Conservation (phyloP, 78 protist genomes). For the Salpingoeca rosetta region DNA sequence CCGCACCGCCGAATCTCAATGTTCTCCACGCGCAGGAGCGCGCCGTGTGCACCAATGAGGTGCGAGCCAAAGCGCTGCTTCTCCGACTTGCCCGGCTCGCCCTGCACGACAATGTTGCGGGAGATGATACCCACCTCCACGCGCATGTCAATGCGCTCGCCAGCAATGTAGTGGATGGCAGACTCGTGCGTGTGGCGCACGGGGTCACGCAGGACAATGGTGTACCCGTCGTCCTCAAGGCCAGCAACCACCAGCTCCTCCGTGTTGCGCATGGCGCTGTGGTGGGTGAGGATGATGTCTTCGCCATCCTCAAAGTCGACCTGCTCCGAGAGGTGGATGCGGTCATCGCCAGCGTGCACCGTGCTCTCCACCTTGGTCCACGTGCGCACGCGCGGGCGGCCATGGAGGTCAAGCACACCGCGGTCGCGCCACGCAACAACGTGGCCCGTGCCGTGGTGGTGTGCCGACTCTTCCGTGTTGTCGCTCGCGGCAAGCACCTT, state of each 20-base stretch:
- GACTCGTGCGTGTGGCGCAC: conserved; percentile 27
- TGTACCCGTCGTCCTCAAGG: not conserved
- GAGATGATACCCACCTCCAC: conserved; percentile 42
- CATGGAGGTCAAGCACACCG: not conserved
- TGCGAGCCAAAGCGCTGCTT: conserved; percentile 40
- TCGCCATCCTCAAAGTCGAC: conserved; percentile 24
- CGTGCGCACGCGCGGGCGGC: not conserved
- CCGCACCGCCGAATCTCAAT: conserved; percentile 29
- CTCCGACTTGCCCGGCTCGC: not conserved
- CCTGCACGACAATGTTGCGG: conserved; percentile 40
- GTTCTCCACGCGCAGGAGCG: conserved; percentile 4
- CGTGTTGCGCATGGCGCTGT: conserved; percentile 22
- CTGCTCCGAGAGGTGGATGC: not conserved
- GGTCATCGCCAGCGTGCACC: conserved; percentile 12
- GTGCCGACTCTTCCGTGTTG: not conserved
- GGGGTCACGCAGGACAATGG: not conserved
- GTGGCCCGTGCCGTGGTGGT: not conserved
- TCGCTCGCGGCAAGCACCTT: not conserved
- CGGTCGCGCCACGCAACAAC: not conserved
- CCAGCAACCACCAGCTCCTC: conserved; percentile 6
- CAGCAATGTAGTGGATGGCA: not conserved
- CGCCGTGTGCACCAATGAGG: conserved; percentile 8
- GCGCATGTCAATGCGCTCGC: conserved; percentile 7
- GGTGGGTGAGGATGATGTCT: conserved; percentile 22
- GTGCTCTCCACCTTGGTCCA: not conserved